Evolutionary conservation across 2,329 filamentous ascomycete species (phyloP), one percentile per base, ranked within the genome.

Genomic region (Fusarium zealandicum): DNA sequence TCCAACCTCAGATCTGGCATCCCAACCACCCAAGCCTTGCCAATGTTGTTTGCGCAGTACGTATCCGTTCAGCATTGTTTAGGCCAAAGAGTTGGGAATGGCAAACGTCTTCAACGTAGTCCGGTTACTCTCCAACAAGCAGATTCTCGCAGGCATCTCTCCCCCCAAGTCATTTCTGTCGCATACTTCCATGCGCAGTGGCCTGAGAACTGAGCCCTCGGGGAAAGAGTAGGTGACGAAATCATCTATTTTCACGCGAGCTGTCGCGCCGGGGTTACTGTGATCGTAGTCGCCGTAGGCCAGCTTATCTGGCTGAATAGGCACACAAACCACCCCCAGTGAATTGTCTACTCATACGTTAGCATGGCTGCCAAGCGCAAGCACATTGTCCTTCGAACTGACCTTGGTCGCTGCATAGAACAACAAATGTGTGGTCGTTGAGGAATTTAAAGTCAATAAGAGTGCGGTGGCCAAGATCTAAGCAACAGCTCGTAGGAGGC

Each of bases 381-480:
- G 38, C 14, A 3, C 5, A 8, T 10, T 8, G 6, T 8, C 6
- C 53, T 5, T 25, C 6, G 22, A 16, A 57, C 63, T 35, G 66
- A 78, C 80, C 75, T 64, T 67, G 18, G 45, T 61, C 36, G 69
- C 67, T 72, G 81, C 82, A 72, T 2, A 92, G 78, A 2, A 90
- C 62, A 46, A 92, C 77, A 2, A 92, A 69, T 0, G 75, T 78
- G 11, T 79, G 72, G 49, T 89, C 83, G 63, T 88, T 80, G 36
- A 90, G 79, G 65, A 92, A 91, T 67, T 88, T 87, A 12, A 89
- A 71, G 68, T 92, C 87, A 16, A 84, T 70, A 13, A 87, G 72
- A n/a, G 70, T 73, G 10, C 73, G 74, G 6, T 73, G 66, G 1
- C 71, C 74, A 2, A 84, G 70, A 27, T 72, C 71, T 8, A 85